These are phyloP conservation scores for Aspergillus ochraceoroseus DNA, from an alignment of 2,329 filamentous ascomycete species.

Conservation along the genomic window DNA sequence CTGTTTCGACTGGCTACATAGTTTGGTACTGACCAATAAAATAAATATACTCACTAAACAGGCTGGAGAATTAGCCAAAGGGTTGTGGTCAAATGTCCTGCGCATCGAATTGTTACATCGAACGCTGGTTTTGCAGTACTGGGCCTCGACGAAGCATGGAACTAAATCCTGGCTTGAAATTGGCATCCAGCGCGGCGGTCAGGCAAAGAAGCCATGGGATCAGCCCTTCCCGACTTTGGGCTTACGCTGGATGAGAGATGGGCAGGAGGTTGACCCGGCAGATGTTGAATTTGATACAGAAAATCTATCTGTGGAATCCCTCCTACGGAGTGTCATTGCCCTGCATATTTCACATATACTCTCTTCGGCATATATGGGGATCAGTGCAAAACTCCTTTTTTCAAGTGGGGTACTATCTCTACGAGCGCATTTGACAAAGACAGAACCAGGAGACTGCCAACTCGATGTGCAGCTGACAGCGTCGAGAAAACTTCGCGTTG, in stretches of 20 bases:
- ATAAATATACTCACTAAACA: constrained; percentile 77
- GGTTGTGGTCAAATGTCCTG: constrained; percentile 72
- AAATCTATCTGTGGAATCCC: constrained; percentile 65
- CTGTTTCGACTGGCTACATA: constrained; percentile 82
- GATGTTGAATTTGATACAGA: constrained; percentile 63
- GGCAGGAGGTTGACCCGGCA: constrained; percentile 65
- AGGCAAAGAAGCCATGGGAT: constrained; percentile 15
- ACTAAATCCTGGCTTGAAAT: constrained; percentile 89
- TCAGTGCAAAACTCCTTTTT: constrained; percentile 59
- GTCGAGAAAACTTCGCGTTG: constrained; percentile 56
- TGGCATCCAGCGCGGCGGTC: constrained; percentile 52
- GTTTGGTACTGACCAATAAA: constrained; percentile 84
- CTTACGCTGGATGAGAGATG: constrained; percentile 77
- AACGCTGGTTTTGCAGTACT: constrained; percentile 84
- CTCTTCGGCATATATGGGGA: constrained; percentile 57
- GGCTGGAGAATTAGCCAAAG: constrained; percentile 62
- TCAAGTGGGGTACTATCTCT: constrained; percentile 56
- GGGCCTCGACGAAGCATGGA: constrained; percentile 64
- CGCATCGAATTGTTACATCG: constrained; percentile 75
- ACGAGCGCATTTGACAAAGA: constrained; percentile 53
- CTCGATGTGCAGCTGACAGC: constrained; percentile 66
- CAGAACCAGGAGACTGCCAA: constrained; percentile 61
- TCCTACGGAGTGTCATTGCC: constrained; percentile 70
- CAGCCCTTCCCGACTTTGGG: constrained; percentile 32
- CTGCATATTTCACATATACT: constrained; percentile 70